Base-by-base conservation (phyloP, 2,329 filamentous ascomycete genomes). In the Fusarium pininemorale region DNA sequence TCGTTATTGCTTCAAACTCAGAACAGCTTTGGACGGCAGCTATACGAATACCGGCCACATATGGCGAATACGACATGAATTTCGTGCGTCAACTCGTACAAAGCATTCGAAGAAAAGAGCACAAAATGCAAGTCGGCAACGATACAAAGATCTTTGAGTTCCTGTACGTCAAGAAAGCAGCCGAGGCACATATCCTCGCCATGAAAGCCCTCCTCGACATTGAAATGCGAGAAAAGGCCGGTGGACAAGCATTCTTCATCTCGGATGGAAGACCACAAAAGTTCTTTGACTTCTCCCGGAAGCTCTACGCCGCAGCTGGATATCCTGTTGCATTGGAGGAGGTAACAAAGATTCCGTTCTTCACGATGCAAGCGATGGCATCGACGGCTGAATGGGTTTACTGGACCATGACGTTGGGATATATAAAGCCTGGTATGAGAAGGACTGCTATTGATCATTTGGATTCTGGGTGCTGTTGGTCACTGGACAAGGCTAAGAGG, bases 331-430 rank as follows among this genome's bases (percentile, higher is more conserved):
- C 13, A 0, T 7, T 20, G 1, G 38, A 66, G 0, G 50, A 67
- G 14, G 26, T 59, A 2, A 67, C 44, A 0, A 38, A 6, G 0
- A 66, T 67, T 6, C 61, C 61, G 3, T 35, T 67, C 1, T 22
- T n/a, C 6, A 10, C 51, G 1, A 58, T 66, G 50, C 61, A 67
- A 15, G 7, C 26, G 0, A 59, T 59, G 20, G 61, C 64, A 1
- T 67, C 61, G 7, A 59, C 51, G 10, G 20, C 38, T 11, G 64
- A 66, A 28, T 67, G 64, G 64, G 0, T 39, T 14, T 66, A 51
- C 16, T 66, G 61, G 61, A 3, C 30, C 1, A 10, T 66, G 7
- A 66, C 64, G 0, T 15, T 66, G 5, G 64, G 61, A 2, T 51
- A 13, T 2, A 15, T 66, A 0, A 18, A 66, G 10, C 64, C 64